These are phyloP conservation scores for Myxozyma neotropica DNA, from an alignment of 805 yeast species.

Conservation along the genomic window DNA sequence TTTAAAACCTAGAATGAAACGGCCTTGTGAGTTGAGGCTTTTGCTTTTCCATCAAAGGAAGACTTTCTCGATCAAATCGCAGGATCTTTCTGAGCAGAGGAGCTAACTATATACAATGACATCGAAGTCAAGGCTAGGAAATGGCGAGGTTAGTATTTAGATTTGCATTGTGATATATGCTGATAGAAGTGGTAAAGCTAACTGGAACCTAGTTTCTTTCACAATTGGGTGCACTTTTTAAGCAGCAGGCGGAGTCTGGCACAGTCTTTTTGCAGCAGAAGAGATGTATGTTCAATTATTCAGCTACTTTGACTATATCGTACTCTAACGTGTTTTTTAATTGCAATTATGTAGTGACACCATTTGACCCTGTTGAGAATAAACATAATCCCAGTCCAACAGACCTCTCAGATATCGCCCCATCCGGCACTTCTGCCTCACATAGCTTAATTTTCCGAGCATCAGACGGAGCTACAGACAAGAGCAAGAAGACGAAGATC, in stretches of 20 bases:
- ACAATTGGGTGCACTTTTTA: constrained; percentile 38
- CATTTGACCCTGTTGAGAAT: constrained; percentile 23
- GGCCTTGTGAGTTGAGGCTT: background rate
- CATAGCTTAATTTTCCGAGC: constrained; percentile 72
- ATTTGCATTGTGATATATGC: background rate
- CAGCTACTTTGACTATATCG: no score
- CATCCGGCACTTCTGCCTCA: constrained; percentile 35
- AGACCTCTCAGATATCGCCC: constrained; percentile 19
- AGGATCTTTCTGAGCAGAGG: background rate
- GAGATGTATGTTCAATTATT: constrained; percentile 36
- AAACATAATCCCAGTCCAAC: constrained; percentile 22
- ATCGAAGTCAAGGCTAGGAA: constrained; percentile 21
- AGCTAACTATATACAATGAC: constrained; percentile 9
- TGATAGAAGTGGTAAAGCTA: background rate
- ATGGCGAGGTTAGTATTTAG: constrained; percentile 25
- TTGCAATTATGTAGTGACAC: background rate
- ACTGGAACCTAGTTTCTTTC: constrained; percentile 37
- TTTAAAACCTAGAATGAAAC: background rate
- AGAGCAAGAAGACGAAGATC: constrained; percentile 51
- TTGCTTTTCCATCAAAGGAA: no score
- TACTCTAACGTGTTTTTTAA: background rate
- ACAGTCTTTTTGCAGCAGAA: constrained; percentile 45
- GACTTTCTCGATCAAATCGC: no score
- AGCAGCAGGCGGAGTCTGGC: constrained; percentile 39
- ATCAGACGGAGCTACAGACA: constrained; percentile 57